Evolutionary conservation across 768 basidiomycete species (phyloP), one percentile per base, ranked within the genome.

Genomic region (Gymnopilus junonius): DNA sequence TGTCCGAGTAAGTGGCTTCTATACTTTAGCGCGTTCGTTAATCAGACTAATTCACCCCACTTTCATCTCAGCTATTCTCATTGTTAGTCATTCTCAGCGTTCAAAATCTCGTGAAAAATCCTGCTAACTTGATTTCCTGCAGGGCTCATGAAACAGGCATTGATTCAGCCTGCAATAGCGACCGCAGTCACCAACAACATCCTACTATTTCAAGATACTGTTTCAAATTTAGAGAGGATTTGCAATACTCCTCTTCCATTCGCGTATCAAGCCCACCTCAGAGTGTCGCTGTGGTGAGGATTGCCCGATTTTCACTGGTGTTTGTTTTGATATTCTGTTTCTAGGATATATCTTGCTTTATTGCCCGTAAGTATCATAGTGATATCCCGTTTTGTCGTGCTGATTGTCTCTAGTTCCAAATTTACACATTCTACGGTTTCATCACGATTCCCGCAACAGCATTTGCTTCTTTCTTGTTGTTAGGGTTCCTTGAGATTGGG

Each of bases 201-300:
- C 53, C 68, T 75, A 1, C 65, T 70, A n/a, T 69, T 90, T 42
- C 87, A 88, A 70, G 88, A 90, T 59, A 81, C 85, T 0, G 73
- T 87, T 15, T 77, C 81, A 14, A 85, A 87, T 66, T 75, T 90
- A 8, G 87, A 90, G 62, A 80, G 88, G 42, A 86, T 90, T 62
- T 81, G 81, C 63, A 86, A 83, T 59, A 89, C 87, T 1, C 88
- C 88, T 6, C 76, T 90, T 58, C 88, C 88, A 2, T 90, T 89
- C 66, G 87, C 88, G 8, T 90, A 90, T 67, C 88, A 90, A 70
- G 85, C 85, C 23, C 88, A 90, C 66, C 74, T 90, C 34, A 77
- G 87, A 54, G 82, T 89, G 75, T 85, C 85, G 1, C 72, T 87
- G 12, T 90, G 88, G 87, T 84, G 67, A 66, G 72, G 79, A 73